These are phyloP conservation scores for Hypoxylon sp. DNA, from an alignment of 2,329 filamentous ascomycete genomes.

Conservation along the genomic window DNA sequence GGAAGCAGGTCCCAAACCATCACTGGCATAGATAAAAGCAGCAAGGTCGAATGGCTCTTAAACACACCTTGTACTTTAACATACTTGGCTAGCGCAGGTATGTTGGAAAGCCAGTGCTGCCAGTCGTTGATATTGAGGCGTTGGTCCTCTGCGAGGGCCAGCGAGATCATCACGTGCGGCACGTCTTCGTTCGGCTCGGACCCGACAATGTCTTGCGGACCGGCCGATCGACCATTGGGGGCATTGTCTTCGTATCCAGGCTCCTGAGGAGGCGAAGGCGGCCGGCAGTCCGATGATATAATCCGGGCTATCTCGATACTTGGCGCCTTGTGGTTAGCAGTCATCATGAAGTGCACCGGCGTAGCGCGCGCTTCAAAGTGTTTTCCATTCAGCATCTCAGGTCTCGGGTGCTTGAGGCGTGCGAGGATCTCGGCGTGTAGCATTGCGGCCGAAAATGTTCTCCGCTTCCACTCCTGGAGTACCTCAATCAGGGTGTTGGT, in stretches of 20 bases:
- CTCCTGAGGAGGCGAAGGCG: slow-evolving; percentile 49
- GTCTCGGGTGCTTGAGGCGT: slow-evolving; percentile 66
- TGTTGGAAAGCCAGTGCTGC: slow-evolving; percentile 64
- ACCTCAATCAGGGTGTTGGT: slow-evolving; percentile 67
- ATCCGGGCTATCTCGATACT: slow-evolving; percentile 63
- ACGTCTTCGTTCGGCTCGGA: slow-evolving; percentile 61
- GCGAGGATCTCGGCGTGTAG: slow-evolving; percentile 67
- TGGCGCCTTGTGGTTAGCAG: slow-evolving; percentile 64
- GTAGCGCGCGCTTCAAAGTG: slow-evolving; percentile 66
- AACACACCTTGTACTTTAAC: slow-evolving; percentile 69
- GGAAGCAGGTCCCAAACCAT: slow-evolving; percentile 68
- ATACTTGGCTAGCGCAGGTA: slow-evolving; percentile 65
- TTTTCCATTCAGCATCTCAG: slow-evolving; percentile 64
- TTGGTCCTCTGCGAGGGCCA: slow-evolving; percentile 66
- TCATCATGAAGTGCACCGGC: slow-evolving; percentile 70
- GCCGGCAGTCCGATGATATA: slow-evolving; percentile 45
- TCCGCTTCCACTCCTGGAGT: slow-evolving; percentile 62
- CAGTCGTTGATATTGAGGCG: slow-evolving; percentile 64
- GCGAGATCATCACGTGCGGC: slow-evolving; percentile 68
- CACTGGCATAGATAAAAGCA: slow-evolving; percentile 65
- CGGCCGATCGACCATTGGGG: slow-evolving; percentile 42
- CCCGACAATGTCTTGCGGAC: slow-evolving; percentile 41
- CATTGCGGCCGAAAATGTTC: slow-evolving; percentile 67
- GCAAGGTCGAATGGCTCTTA: slow-evolving; percentile 66
- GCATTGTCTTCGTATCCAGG: slow-evolving; percentile 34